Evolutionary conservation across 2,329 filamentous ascomycete species (phyloP).

Genomic region (Parastagonospora nodorum): DNA sequence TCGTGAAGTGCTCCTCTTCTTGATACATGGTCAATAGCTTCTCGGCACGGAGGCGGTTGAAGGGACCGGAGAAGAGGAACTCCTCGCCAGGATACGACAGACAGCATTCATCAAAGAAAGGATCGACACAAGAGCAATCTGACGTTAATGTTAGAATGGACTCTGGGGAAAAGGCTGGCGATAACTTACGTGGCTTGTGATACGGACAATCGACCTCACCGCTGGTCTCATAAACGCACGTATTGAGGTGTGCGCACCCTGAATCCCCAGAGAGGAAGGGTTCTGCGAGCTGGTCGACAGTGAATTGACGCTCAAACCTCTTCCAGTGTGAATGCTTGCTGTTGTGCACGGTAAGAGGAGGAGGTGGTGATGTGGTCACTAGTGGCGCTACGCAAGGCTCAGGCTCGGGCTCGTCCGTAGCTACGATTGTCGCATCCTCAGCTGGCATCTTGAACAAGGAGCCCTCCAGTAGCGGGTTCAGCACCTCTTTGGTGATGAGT

Average conservation of each 20-base stretch:
- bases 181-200: constrained; percentile 22
- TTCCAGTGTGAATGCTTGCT: constrained; percentile 27
- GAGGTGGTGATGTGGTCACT: constrained; percentile 1
- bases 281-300: constrained; percentile 20
- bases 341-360: neutral
- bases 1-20: constrained; percentile 14
- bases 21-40: constrained; percentile 24
- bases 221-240: constrained; percentile 20
- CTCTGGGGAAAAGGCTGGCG: neutral
- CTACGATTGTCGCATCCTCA: no score
- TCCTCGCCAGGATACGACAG: constrained; percentile 21
- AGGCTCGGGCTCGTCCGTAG: neutral
- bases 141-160: neutral
- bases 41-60: constrained; percentile 23
- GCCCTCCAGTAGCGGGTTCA: no score
- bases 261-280: constrained; percentile 6
- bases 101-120: constrained; percentile 22
- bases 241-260: constrained; percentile 7
- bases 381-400: neutral
- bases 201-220: constrained; percentile 27
- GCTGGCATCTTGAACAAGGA: no score
- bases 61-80: constrained; percentile 19
- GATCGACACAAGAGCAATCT: constrained; percentile 25
- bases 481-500: no score
- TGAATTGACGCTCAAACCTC: constrained; percentile 13